A percentile compares a stretch with the other conserved stretches of the same genome.
These are phyloP conservation scores for Agrocybe pediades DNA, from an alignment of 768 basidiomycete species.

Conservation along the genomic window DNA sequence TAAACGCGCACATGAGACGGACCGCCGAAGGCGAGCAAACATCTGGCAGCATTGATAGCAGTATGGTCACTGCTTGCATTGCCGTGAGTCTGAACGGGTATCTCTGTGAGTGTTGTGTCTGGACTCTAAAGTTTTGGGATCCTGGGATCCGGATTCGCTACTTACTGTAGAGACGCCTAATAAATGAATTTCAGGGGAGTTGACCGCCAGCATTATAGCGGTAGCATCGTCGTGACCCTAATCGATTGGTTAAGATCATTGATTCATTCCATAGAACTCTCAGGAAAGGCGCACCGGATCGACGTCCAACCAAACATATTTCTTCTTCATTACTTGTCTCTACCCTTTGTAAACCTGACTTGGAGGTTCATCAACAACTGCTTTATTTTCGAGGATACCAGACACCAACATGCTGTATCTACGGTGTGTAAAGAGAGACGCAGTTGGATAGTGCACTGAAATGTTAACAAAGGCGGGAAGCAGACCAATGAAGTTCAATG, in stretches of 20 bases:
- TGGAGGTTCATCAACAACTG: too few species aligned
- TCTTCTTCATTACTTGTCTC: slow-evolving; percentile 19
- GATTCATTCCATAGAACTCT: neutral
- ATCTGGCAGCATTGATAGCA: slow-evolving; percentile 73
- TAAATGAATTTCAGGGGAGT: slow-evolving; percentile 64
- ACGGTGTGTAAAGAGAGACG: too few species aligned
- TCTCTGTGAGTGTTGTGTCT: too few species aligned
- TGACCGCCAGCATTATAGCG: slow-evolving; percentile 76
- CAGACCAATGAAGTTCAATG: too few species aligned
- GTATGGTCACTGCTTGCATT: slow-evolving; percentile 69
- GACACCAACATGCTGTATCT: too few species aligned
- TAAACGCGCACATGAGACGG: slow-evolving; percentile 58
- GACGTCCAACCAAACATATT: slow-evolving; percentile 61
- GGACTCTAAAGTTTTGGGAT: too few species aligned
- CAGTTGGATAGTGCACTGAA: too few species aligned
- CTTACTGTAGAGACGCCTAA: slow-evolving; percentile 84
- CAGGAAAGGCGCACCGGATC: slow-evolving; percentile 59
- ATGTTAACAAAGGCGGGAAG: too few species aligned
- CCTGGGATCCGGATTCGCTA: neutral
- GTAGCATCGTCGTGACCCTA: slow-evolving; percentile 92
- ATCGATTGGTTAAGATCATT: neutral
- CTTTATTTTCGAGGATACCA: too few species aligned
- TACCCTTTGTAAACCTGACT: neutral
- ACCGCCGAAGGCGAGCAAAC: slow-evolving; percentile 75
- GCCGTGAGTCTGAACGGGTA: slow-evolving; percentile 81